Evolutionary conservation across 192 early-diverging fungal species (phyloP).

Genomic region (Entophlyctis luteolus): DNA sequence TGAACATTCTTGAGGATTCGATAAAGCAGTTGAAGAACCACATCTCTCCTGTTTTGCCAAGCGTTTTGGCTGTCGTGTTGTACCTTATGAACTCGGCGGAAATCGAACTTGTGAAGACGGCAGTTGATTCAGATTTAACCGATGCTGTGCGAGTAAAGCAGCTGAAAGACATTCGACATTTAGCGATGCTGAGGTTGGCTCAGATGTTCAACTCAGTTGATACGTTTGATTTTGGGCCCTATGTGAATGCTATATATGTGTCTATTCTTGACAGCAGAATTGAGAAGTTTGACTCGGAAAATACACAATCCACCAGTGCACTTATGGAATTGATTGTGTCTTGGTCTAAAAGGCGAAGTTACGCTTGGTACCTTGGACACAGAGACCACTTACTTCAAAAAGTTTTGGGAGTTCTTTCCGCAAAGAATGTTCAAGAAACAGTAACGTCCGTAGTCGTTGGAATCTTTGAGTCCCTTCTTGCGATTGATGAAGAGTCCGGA

Average conservation of each 20-base stretch:
- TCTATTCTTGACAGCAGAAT: constrained; percentile 70
- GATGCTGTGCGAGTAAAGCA: constrained; percentile 37
- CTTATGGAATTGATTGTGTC: constrained; percentile 71
- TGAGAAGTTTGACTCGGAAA: constrained; percentile 68
- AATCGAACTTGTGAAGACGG: constrained; percentile 31
- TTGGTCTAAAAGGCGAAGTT: constrained; percentile 69
- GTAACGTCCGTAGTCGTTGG: constrained; percentile 70
- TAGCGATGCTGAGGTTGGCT: constrained; percentile 69
- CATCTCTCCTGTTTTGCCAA: constrained; percentile 66
- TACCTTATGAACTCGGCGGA: constrained; percentile 70
- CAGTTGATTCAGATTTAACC: not conserved
- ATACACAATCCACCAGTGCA: constrained; percentile 80
- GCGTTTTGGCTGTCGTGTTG: constrained; percentile 70
- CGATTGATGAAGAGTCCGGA: constrained; percentile 26
- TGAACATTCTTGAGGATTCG: constrained; percentile 74
- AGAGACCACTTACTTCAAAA: constrained; percentile 66
- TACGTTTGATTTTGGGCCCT: constrained; percentile 72
- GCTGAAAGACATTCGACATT: constrained; percentile 61
- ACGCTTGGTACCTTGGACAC: constrained; percentile 63
- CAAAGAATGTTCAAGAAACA: constrained; percentile 70
- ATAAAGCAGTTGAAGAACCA: constrained; percentile 76
- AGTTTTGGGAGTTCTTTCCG: constrained; percentile 69
- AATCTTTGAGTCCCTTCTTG: constrained; percentile 61
- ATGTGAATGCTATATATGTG: constrained; percentile 70
- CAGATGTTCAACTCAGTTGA: constrained; percentile 70